Percentiles rank a stretch among this genome's conserved stretches.
Evolutionary conservation across 441 rosid species (phyloP).

Genomic region (Euphorbia schlechtendalii): DNA sequence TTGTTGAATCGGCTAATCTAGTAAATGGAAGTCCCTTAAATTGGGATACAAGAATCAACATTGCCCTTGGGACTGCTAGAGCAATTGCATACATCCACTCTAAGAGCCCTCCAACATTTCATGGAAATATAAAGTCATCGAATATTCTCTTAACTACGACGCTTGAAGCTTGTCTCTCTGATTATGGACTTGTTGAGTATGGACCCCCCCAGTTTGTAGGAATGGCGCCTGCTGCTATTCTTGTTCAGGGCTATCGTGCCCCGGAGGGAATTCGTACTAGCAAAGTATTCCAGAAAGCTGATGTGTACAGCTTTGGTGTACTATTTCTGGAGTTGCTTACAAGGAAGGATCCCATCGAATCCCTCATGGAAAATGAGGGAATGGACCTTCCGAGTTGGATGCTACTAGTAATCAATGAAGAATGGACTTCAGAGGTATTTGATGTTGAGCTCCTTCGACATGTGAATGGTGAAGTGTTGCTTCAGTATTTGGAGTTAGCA

Average conservation of each 20-base stretch:
- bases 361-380: conserved; percentile 69
- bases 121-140: conserved; percentile 83
- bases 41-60: conserved; percentile 65
- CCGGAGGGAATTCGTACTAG: conserved; percentile 86
- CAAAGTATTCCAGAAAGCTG: conserved; percentile 82
- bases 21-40: conserved; percentile 87
- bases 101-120: too few species aligned
- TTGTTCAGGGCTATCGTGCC: conserved; percentile 88
- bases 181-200: conserved; percentile 62
- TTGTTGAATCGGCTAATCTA: conserved; percentile 19
- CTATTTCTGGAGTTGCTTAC: conserved; percentile 78
- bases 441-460: conserved; percentile 73
- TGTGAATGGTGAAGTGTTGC: conserved; percentile 64
- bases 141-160: conserved; percentile 27
- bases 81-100: too few species aligned
- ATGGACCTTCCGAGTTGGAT: too few species aligned
- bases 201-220: conserved; percentile 53
- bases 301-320: conserved; percentile 89
- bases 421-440: conserved; percentile 80
- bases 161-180: conserved; percentile 68
- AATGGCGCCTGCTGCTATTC: too few species aligned
- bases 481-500: conserved; percentile 68
- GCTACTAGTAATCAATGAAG: too few species aligned
- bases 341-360: conserved; percentile 77
- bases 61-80: too few species aligned